Base-by-base conservation (phyloP, 1,284 basidiomycete species). In the Cutaneotrichosporon curvatum region DNA sequence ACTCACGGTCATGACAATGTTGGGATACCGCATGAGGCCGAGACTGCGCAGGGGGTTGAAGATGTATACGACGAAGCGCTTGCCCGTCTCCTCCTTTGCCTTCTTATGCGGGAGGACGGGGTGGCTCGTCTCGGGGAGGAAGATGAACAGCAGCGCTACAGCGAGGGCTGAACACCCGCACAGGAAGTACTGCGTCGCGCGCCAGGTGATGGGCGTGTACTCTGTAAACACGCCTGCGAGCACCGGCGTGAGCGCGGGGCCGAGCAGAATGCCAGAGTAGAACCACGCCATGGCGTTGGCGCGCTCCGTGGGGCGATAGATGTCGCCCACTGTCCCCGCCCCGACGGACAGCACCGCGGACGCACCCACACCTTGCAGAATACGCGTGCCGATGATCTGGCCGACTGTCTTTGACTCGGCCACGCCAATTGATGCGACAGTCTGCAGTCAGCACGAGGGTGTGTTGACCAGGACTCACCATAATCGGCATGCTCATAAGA, bases 81-180 rank as follows among this genome's bases (percentile, higher is more conserved):
- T 62, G 20, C 61, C 66, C 20, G 53, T 55, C 25, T 61, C 54
- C 21, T 56, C 54, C 34, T 56, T 53, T 2, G 63, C 50, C 0
- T 44, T 43, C 15, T 59, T 40, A 45, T 71, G 67, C 0, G 66
- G 75, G 49, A 43, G 72, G 60, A 41, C 79, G 71, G 59, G 67
- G 57, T 83, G 81, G 15, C 75, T 77, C 2, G 85, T 87, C 61
- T 89, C 87, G 0, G 86, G 85, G 15, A 86, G 74, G 45, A 78
- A 75, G 18, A 79, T 43, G 8, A 72, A 60, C 25, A 81, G 73
- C 9, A 77, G 58, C 0, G 77, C 21, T 25, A 80, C 71, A 1
- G 76, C 73, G 3, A 77, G 47, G 0, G 76, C 52, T 4, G 77
- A 77, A 30, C 73, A 63, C 0, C 73, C 59, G 2, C 76, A 78